Conservation (phyloP, 176 grass and related monocot species). For the Paspalum notatum region DNA sequence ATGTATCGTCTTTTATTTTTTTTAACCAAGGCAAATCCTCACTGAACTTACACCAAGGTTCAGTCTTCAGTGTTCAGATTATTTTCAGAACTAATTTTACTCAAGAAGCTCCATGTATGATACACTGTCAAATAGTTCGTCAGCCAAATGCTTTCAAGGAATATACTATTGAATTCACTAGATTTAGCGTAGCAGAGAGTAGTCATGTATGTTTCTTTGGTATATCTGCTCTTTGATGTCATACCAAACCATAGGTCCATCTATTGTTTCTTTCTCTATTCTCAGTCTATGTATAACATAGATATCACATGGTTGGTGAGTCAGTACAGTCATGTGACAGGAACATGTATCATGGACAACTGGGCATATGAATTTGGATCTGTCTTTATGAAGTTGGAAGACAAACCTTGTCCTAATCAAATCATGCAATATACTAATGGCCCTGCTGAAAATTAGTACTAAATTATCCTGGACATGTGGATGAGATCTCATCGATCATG, state of each 20-base stretch:
- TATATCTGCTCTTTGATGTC: neutral
- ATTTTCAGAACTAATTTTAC: neutral
- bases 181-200: neutral
- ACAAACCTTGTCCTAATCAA: slow-evolving; percentile 33
- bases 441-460: neutral
- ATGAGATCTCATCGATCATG: neutral
- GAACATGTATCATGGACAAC: slow-evolving; percentile 26
- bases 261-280: neutral
- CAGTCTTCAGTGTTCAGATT: neutral
- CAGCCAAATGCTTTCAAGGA: neutral
- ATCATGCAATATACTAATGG: neutral
- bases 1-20: neutral
- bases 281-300: neutral
- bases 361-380: slow-evolving; percentile 9
- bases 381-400: slow-evolving; percentile 24
- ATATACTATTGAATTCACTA: neutral
- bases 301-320: slow-evolving; percentile 30
- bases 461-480: neutral
- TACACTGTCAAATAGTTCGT: neutral
- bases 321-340: slow-evolving; percentile 30
- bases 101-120: neutral
- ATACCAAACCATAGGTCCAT: neutral
- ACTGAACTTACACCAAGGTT: neutral
- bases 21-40: neutral
- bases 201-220: neutral